Evolutionary conservation across 2,329 filamentous ascomycete species (phyloP).

Genomic region (Lasiodiplodia theobromae): DNA sequence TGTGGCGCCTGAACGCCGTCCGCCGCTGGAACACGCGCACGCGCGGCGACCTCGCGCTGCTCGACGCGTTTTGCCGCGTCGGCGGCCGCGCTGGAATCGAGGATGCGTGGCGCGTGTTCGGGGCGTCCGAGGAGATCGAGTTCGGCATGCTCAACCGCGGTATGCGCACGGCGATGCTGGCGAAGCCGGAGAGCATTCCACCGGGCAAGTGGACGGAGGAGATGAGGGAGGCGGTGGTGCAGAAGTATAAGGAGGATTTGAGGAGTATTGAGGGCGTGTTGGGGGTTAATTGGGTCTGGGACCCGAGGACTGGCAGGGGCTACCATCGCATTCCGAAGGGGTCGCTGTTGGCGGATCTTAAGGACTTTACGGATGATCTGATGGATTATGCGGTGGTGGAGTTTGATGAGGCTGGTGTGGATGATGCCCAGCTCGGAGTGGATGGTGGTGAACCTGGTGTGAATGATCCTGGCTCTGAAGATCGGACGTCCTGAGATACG

Average conservation of each 20-base stretch:
- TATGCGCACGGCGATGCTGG: background rate
- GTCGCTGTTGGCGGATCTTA: background rate
- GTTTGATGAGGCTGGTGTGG: no score
- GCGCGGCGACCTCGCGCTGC: background rate
- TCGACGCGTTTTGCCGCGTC: background rate
- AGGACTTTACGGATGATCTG: background rate
- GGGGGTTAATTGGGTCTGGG: constrained; percentile 22
- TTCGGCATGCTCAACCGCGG: background rate
- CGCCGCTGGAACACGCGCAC: background rate
- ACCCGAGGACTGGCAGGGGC: background rate
- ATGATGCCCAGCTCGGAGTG: no score
- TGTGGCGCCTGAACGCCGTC: background rate
- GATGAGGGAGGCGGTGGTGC: background rate
- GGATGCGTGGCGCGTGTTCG: constrained; percentile 15
- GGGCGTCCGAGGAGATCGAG: background rate
- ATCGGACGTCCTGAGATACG: no score
- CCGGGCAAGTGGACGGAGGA: background rate
- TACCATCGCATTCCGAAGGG: background rate
- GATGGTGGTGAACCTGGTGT: no score
- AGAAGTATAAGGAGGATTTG: background rate
- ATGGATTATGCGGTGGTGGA: background rate
- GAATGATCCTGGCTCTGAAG: no score
- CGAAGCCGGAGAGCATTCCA: background rate
- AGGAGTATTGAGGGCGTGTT: background rate
- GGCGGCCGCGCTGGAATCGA: background rate